Conservation (phyloP, 306 rosid species). For the Medicago ruthenica region DNA sequence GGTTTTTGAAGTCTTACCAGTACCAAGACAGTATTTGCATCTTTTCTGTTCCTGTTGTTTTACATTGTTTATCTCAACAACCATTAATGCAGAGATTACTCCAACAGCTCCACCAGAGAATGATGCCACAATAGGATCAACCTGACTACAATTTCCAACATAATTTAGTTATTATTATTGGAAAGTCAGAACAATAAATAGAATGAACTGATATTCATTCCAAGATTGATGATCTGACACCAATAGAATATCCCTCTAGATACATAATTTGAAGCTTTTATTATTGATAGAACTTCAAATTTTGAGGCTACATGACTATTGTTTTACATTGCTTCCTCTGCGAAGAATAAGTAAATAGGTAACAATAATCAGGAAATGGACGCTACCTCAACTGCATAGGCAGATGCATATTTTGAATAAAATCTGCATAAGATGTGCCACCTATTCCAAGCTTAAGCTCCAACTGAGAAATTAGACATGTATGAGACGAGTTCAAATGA, state of each 20-base stretch:
- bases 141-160: constrained; percentile 72
- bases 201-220: constrained; percentile 21
- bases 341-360: constrained; percentile 6
- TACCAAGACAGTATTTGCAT: constrained; percentile 97
- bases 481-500: constrained; percentile 15
- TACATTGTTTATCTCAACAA: constrained; percentile 97
- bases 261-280: too few species aligned
- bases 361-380: constrained; percentile 25
- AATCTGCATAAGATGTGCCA: constrained; percentile 94
- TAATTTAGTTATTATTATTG: constrained; percentile 24
- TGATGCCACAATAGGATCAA: constrained; percentile 98
- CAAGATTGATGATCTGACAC: neutral
- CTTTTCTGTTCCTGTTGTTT: constrained; percentile 95
- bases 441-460: constrained; percentile 96
- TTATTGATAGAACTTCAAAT: neutral
- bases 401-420: constrained; percentile 74
- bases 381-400: constrained; percentile 96
- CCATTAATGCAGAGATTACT: constrained; percentile 92
- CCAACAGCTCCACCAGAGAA: constrained; percentile 99
- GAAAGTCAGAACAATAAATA: constrained; percentile 28
- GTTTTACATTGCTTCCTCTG: neutral
- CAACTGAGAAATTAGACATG: constrained; percentile 58
- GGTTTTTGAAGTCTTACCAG: constrained; percentile 64
- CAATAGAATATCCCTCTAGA: constrained; percentile 22
- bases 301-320: neutral